A percentile compares a stretch with the other conserved stretches of the same genome.
Conservation (phyloP, 2,329 filamentous ascomycete species). For the Aureobasidium sp. region DNA sequence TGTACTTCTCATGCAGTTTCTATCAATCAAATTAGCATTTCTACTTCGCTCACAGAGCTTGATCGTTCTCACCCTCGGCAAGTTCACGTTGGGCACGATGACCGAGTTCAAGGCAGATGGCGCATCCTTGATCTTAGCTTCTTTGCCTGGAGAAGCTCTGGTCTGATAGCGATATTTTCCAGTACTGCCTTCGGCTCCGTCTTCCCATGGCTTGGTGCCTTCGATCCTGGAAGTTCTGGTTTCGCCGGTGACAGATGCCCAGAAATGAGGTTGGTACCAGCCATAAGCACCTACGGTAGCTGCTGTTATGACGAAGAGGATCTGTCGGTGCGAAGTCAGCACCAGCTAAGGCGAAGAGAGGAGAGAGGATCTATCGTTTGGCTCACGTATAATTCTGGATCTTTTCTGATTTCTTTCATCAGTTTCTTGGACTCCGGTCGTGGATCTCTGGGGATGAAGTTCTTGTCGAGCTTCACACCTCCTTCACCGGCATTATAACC, state of each 20-base stretch:
- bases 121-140: conserved; percentile 63
- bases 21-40: conserved; percentile 28
- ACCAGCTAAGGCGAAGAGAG: not conserved
- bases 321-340: not conserved
- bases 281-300: not conserved
- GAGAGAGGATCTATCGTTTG: not conserved
- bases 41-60: not conserved
- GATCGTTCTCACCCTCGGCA: conserved; percentile 63
- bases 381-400: not conserved
- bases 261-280: not conserved
- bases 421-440: not conserved
- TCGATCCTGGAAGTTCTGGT: conserved; percentile 19
- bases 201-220: conserved; percentile 78
- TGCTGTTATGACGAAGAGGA: not conserved
- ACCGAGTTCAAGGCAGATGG: conserved; percentile 93
- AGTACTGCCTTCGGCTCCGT: conserved; percentile 40
- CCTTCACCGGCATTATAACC: not conserved
- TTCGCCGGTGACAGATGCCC: not conserved
- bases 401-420: not conserved
- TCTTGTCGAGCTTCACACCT: not conserved
- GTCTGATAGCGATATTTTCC: conserved; percentile 58
- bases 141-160: conserved; percentile 65
- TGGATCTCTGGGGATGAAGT: not conserved
- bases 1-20: conserved; percentile 91
- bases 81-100: conserved; percentile 83